Evolutionary conservation across 1,139 yeast species (phyloP).

Genomic region (Diutina siamensis): DNA sequence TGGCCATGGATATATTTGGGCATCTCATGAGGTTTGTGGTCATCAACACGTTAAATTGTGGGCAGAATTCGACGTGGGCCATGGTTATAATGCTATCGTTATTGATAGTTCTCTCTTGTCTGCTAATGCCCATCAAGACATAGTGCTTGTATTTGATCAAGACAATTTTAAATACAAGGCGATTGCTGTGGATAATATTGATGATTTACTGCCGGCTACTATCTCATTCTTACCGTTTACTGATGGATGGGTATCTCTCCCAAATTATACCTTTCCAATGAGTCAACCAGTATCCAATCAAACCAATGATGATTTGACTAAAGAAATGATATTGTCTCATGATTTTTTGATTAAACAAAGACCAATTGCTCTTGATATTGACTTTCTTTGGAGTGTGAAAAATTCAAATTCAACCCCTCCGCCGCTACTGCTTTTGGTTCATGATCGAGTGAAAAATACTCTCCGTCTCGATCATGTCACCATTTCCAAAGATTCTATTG

Average conservation of each 20-base stretch:
- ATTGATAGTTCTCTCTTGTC: background rate
- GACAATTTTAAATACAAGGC: background rate
- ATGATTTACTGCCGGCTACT: background rate
- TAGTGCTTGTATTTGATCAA: background rate
- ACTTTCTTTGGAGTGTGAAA: background rate
- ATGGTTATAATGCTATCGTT: background rate
- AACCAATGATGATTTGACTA: background rate
- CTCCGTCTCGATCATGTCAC: conserved; percentile 16
- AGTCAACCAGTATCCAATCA: background rate
- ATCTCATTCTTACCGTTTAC: background rate
- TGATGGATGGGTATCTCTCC: background rate
- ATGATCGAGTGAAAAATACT: conserved; percentile 28
- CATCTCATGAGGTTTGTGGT: conserved; percentile 51
- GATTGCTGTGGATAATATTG: background rate
- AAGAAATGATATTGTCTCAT: background rate
- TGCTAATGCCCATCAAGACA: background rate
- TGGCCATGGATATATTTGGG: conserved; percentile 54
- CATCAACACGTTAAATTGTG: conserved; percentile 49
- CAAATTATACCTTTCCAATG: conserved; percentile 1
- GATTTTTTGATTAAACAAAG: background rate
- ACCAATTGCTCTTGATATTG: background rate
- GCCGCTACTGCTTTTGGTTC: conserved; percentile 20
- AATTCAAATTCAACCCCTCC: background rate
- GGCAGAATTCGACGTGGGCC: conserved; percentile 39
- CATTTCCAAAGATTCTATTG: background rate